phyloP scores from a whole-genome alignment of 202 grass and related monocot genomes.

The Alloteropsis angusta region DNA sequence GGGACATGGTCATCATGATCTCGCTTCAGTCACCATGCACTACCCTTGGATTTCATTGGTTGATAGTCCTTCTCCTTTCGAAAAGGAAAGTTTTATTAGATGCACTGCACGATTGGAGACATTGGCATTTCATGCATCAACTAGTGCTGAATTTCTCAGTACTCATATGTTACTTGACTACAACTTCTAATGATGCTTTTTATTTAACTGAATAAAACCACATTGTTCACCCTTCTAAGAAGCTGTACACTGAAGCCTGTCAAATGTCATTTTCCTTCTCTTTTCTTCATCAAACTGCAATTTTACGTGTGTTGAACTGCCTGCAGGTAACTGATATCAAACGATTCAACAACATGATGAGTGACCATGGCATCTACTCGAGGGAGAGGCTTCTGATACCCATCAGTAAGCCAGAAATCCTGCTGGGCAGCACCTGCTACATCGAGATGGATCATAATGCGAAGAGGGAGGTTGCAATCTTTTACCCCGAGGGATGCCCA shows the following conservation, averaged over 20 bases:
- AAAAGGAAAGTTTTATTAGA: background rate
- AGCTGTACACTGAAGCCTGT: background rate
- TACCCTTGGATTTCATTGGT: background rate
- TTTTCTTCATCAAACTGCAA: background rate
- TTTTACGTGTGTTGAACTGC: background rate
- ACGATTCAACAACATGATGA: conserved; percentile 97
- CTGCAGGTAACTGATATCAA: conserved; percentile 72
- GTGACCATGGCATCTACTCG: conserved; percentile 90
- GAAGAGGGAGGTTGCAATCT: conserved; percentile 76
- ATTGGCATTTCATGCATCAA: background rate
- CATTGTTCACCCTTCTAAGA: background rate
- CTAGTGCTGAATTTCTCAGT: background rate
- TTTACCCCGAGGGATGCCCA: conserved; percentile 59
- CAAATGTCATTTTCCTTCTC: background rate
- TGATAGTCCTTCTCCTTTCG: background rate
- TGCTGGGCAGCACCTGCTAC: conserved; percentile 61
- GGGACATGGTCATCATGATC: background rate
- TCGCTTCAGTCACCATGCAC: background rate
- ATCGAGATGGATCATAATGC: conserved; percentile 76
- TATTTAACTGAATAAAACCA: background rate
- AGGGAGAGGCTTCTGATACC: conserved; percentile 87
- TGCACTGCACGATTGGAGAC: background rate
- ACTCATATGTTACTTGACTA: background rate
- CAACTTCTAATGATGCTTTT: background rate
- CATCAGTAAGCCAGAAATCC: conserved; percentile 48